These are phyloP conservation scores for Globisporangium ultimum DNA, from an alignment of 352 stramenopile genomes.

Conservation along the genomic window DNA sequence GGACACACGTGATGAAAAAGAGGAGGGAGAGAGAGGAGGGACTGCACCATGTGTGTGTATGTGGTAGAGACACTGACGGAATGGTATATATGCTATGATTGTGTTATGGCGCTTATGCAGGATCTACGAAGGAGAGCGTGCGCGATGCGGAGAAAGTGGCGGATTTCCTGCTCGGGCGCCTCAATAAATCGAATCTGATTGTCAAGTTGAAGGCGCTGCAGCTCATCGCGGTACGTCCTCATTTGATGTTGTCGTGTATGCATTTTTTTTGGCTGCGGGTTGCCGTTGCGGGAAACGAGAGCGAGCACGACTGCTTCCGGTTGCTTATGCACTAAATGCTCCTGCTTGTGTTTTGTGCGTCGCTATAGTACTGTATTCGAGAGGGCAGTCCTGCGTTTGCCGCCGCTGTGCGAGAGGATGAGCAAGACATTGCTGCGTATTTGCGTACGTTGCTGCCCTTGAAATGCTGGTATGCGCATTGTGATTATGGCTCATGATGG, in stretches of 20 bases:
- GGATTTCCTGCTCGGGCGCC: conserved; percentile 70
- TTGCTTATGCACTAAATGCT: neutral
- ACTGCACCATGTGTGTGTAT: neutral
- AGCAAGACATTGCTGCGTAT: conserved; percentile 65
- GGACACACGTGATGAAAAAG: no score
- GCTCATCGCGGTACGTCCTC: conserved; percentile 66
- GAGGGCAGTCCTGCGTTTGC: conserved; percentile 62
- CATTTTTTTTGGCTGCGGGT: no score
- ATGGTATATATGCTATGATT: conserved; percentile 2
- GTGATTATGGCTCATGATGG: conserved; percentile 9
- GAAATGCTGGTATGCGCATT: neutral
- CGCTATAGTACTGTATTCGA: conserved; percentile 70
- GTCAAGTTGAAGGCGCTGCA: conserved; percentile 86
- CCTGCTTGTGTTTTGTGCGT: conserved; percentile 1
- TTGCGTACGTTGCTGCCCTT: conserved; percentile 42
- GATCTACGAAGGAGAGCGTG: conserved; percentile 50
- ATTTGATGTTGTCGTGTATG: neutral
- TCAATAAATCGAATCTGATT: conserved; percentile 81
- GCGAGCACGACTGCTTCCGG: no score
- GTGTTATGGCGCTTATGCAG: conserved; percentile 21
- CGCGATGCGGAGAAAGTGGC: conserved; percentile 76
- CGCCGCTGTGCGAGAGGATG: conserved; percentile 59
- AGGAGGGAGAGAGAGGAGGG: neutral
- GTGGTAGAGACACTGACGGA: neutral
- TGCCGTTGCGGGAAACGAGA: no score